Evolutionary conservation across 805 yeast species (phyloP).

Genomic region (Candida sithepensis): DNA sequence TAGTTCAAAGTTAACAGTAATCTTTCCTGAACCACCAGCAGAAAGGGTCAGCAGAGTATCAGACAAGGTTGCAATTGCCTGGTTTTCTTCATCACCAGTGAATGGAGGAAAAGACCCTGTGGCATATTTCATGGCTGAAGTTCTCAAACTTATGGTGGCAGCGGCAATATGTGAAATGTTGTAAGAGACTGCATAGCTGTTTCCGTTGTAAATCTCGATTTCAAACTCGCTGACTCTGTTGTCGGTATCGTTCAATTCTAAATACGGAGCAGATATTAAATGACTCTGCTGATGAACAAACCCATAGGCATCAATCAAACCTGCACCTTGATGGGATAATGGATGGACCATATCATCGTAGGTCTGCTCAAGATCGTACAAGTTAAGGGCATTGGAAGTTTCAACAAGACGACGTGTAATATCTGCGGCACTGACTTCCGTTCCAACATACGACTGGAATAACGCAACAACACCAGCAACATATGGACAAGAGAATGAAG

Average conservation of each 20-base stretch:
- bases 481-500: too few species aligned
- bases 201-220: conserved; percentile 11
- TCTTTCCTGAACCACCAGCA: conserved; percentile 7
- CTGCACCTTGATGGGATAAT: conserved; percentile 19
- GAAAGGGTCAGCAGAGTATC: conserved; percentile 1
- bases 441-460: too few species aligned
- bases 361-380: too few species aligned
- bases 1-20: conserved; percentile 6
- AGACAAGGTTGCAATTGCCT: conserved; percentile 8
- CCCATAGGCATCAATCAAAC: conserved; percentile 14
- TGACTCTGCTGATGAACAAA: conserved; percentile 12
- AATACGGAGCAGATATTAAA: conserved; percentile 6
- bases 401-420: neutral
- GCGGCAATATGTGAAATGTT: conserved; percentile 4
- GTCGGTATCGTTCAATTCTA: conserved; percentile 12
- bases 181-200: conserved; percentile 6
- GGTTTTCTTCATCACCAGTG: conserved; percentile 7
- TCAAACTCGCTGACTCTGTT: conserved; percentile 9
- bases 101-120: conserved; percentile 7
- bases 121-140: too few species aligned
- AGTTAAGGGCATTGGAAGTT: neutral
- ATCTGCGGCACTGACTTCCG: too few species aligned
- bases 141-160: too few species aligned
- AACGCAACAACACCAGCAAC: too few species aligned
- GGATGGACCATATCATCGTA: conserved; percentile 6